Conservation (phyloP, 1,284 basidiomycete genomes). For the Cutaneotrichosporon cavernicola region DNA sequence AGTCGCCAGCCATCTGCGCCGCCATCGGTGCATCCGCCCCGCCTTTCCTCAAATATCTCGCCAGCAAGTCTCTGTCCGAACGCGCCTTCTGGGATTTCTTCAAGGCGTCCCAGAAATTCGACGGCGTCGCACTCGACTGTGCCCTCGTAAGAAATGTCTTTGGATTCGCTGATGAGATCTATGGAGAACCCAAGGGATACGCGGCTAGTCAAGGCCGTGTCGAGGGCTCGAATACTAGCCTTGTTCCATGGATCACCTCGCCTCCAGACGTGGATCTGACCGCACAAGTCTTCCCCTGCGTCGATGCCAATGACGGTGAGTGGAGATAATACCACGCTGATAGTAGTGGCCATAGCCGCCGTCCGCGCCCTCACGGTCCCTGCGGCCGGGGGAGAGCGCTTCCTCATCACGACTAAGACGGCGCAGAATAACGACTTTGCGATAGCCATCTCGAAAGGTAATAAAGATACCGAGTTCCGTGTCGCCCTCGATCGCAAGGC, state of each 20-base stretch:
- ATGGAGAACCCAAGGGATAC: not conserved
- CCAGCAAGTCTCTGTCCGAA: conserved; percentile 34
- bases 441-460: not conserved
- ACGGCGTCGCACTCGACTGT: conserved; percentile 19
- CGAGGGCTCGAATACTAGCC: not conserved
- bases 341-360: conserved; percentile 22
- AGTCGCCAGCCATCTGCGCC: not conserved
- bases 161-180: conserved; percentile 6
- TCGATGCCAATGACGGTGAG: conserved; percentile 17
- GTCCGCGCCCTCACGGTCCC: conserved; percentile 2
- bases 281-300: not conserved
- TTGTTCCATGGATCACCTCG: not conserved
- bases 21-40: conserved; percentile 9
- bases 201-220: not conserved
- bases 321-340: conserved; percentile 25
- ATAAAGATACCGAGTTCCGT: not conserved
- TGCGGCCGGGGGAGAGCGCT: conserved; percentile 58
- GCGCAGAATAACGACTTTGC: conserved; percentile 38
- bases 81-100: conserved; percentile 39
- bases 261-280: not conserved
- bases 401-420: conserved; percentile 45
- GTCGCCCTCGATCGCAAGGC: not conserved
- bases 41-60: conserved; percentile 11
- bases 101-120: conserved; percentile 1
- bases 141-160: not conserved